These are phyloP conservation scores for Anthostomella pinea DNA, from an alignment of 2,329 filamentous ascomycete genomes.

Conservation along the genomic window DNA sequence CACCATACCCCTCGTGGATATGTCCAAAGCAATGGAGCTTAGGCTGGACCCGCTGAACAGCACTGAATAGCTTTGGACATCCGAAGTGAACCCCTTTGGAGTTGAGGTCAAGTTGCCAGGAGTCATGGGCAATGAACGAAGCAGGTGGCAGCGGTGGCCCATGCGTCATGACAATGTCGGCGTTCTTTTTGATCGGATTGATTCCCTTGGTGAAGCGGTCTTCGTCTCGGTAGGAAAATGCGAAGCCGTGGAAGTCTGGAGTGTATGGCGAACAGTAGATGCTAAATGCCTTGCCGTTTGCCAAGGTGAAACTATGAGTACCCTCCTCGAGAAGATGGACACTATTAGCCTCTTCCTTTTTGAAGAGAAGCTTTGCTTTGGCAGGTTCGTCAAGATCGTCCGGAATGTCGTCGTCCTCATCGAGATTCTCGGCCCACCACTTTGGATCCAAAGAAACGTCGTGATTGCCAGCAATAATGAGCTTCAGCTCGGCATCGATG, in stretches of 20 bases:
- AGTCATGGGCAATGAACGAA: no score
- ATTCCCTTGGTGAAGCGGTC: conserved; percentile 27
- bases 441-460: conserved; percentile 23
- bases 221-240: conserved; percentile 28
- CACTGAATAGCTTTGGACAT: conserved; percentile 51
- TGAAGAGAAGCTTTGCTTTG: not conserved
- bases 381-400: not conserved
- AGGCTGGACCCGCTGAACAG: conserved; percentile 48
- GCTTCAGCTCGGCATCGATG: conserved; percentile 32
- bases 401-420: not conserved
- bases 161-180: conserved; percentile 40
- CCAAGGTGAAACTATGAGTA: conserved; percentile 26
- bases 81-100: conserved; percentile 32
- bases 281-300: conserved; percentile 26
- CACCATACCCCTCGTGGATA: conserved; percentile 56
- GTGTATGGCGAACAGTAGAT: conserved; percentile 34
- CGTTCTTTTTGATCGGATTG: conserved; percentile 20
- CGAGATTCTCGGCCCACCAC: not conserved
- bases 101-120: conserved; percentile 20
- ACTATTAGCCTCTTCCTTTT: not conserved
- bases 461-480: conserved; percentile 38
- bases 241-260: conserved; percentile 28
- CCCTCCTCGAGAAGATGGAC: conserved; percentile 27
- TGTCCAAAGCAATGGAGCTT: conserved; percentile 61
- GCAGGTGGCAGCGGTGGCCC: conserved; percentile 29